Evolutionary conservation across 352 stramenopile species (phyloP).

Genomic region (Phytophthora gonapodyides): DNA sequence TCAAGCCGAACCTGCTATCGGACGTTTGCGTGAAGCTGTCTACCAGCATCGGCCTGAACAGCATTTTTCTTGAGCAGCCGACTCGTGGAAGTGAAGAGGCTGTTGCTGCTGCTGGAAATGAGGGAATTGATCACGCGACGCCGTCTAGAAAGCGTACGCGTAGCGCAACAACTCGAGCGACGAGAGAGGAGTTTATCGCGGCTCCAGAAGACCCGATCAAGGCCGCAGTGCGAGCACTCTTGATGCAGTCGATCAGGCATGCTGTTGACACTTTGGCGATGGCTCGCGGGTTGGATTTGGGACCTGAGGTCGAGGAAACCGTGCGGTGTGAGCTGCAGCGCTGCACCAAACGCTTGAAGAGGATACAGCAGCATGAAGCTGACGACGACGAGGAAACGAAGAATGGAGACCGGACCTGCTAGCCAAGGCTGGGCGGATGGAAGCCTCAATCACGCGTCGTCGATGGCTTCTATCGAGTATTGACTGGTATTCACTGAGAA

Average conservation of each 20-base stretch:
- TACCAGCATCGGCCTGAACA: conserved; percentile 3
- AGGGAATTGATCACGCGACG: neutral
- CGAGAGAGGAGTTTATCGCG: conserved; percentile 1
- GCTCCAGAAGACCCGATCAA: neutral
- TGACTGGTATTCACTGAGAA: no score
- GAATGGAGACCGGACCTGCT: no score
- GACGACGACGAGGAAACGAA: conserved; percentile 8
- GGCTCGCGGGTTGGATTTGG: conserved; percentile 12
- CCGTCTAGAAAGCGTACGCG: conserved; percentile 10
- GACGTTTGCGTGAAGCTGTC: conserved; percentile 18
- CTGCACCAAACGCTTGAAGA: conserved; percentile 25
- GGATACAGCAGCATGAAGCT: conserved; percentile 18
- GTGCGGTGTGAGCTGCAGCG: conserved; percentile 21
- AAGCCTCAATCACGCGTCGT: no score
- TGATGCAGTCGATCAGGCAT: conserved; percentile 25
- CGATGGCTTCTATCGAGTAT: no score
- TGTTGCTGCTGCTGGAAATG: neutral
- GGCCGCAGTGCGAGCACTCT: conserved; percentile 7
- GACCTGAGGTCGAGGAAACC: conserved; percentile 13
- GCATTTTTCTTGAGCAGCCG: neutral
- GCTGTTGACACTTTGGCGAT: conserved; percentile 13
- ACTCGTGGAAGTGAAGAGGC: conserved; percentile 1
- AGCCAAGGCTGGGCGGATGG: no score
- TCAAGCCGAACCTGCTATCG: conserved; percentile 20
- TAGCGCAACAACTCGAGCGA: conserved; percentile 1